Conservation (phyloP, 2,329 filamentous ascomycete genomes). For the Bipolaris bicolor region DNA sequence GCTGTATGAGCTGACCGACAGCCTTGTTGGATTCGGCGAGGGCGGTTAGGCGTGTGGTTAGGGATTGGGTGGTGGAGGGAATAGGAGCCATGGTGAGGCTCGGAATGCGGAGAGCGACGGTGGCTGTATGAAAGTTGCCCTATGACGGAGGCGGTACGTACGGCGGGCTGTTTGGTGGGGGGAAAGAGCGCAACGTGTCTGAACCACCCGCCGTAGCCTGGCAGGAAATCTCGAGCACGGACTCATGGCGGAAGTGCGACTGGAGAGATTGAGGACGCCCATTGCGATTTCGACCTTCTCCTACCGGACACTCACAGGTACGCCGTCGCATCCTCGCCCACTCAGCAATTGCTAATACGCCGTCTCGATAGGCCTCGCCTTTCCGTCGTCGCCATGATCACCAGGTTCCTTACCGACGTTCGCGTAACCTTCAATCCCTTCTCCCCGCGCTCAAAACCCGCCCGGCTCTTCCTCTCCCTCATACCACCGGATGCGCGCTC, state of each 20-base stretch:
- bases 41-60: slow-evolving; percentile 57
- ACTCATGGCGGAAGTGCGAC: slow-evolving; percentile 17
- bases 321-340: neutral
- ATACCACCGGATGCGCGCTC: slow-evolving; percentile 80
- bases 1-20: slow-evolving; percentile 61
- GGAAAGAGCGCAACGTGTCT: slow-evolving; percentile 20
- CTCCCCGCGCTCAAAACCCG: slow-evolving; percentile 76
- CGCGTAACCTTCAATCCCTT: slow-evolving; percentile 92
- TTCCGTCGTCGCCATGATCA: slow-evolving; percentile 68
- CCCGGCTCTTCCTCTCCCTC: slow-evolving; percentile 83
- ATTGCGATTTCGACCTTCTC: slow-evolving; percentile 3
- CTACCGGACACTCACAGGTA: neutral
- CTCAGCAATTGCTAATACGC: neutral
- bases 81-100: slow-evolving; percentile 43
- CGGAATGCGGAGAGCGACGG: slow-evolving; percentile 36
- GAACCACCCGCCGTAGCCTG: slow-evolving; percentile 22
- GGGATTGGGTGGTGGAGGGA: slow-evolving; percentile 44
- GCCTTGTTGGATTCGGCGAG: slow-evolving; percentile 62
- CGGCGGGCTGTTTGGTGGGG: slow-evolving; percentile 30
- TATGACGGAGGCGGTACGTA: slow-evolving; percentile 42
- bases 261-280: slow-evolving; percentile 3
- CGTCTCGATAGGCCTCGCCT: neutral
- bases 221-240: slow-evolving; percentile 28
- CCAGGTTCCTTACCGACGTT: slow-evolving; percentile 84
- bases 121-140: slow-evolving; percentile 25